These are phyloP conservation scores for Linum lewisii DNA, from an alignment of 345 rosid species.

Conservation along the genomic window DNA sequence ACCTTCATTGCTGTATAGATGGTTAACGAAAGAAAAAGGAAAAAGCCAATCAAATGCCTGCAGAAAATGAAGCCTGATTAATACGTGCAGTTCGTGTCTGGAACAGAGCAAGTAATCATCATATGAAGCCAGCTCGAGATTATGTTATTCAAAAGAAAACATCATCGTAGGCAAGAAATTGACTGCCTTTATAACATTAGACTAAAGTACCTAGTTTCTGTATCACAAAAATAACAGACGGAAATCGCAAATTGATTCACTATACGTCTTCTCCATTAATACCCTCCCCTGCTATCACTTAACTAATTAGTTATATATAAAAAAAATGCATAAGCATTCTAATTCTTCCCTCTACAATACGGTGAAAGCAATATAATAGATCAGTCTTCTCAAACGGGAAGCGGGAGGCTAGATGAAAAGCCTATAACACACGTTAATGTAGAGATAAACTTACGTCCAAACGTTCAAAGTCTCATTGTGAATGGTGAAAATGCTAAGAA, in stretches of 20 bases:
- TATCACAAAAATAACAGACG: background rate
- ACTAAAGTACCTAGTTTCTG: background rate
- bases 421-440: background rate
- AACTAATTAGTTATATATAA: background rate
- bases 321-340: background rate
- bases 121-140: slow-evolving; percentile 1
- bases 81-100: background rate
- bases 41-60: slow-evolving; percentile 99
- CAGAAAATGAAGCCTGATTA: slow-evolving; percentile 12
- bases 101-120: background rate
- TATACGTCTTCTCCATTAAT: no score
- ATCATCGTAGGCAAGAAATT: background rate
- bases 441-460: slow-evolving; percentile 70
- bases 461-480: slow-evolving; percentile 93
- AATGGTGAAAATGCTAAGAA: slow-evolving; percentile 72
- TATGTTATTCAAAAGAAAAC: background rate
- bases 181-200: background rate
- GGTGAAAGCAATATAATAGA: slow-evolving; percentile 1
- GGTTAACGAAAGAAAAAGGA: slow-evolving; percentile 78
- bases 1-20: slow-evolving; percentile 76
- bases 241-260: background rate
- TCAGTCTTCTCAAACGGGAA: slow-evolving; percentile 1
- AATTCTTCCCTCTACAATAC: no score
- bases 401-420: slow-evolving; percentile 3
- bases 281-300: background rate